A percentile compares a stretch with the other conserved stretches of the same genome.
These are phyloP conservation scores for Testicularia cyperi DNA, from an alignment of 1,284 basidiomycete genomes.

Conservation along the genomic window DNA sequence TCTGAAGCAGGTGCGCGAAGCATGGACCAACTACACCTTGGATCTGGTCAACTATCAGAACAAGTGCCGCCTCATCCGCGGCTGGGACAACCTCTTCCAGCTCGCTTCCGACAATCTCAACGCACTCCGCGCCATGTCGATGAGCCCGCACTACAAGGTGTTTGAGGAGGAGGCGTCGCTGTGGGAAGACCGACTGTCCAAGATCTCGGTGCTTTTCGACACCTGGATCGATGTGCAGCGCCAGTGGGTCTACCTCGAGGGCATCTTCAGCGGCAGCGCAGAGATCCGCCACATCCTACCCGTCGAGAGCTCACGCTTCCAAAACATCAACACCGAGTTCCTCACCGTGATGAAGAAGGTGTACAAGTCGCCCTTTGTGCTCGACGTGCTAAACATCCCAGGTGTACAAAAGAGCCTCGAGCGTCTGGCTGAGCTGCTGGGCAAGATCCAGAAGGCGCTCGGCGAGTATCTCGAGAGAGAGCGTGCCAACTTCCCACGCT, in stretches of 20 bases:
- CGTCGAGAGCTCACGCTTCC: constrained; percentile 92
- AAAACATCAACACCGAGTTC: constrained; percentile 98
- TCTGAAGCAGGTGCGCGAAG: constrained; percentile 75
- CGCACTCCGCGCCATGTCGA: constrained; percentile 84
- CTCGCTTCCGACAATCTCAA: constrained; percentile 71
- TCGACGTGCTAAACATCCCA: constrained; percentile 94
- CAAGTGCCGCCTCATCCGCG: constrained; percentile 87
- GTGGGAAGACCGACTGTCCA: constrained; percentile 61
- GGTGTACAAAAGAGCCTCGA: constrained; percentile 96
- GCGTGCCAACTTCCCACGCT: constrained; percentile 86
- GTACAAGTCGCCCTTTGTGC: constrained; percentile 94
- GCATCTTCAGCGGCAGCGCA: constrained; percentile 99
- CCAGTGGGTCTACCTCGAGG: constrained; percentile 99
- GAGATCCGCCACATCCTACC: constrained; percentile 77
- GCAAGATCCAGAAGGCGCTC: constrained; percentile 98
- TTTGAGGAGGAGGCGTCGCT: constrained; percentile 62
- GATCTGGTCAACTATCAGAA: constrained; percentile 98
- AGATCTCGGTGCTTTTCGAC: constrained; percentile 78
- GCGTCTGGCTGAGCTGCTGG: constrained; percentile 88
- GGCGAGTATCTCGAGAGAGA: constrained; percentile 99
- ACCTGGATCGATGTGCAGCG: constrained; percentile 99
- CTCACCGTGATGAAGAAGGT: constrained; percentile 99
- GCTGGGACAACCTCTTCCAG: constrained; percentile 81
- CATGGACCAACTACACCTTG: constrained; percentile 91
- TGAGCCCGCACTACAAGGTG: constrained; percentile 58